Percentiles rank a stretch among this genome's conserved stretches.
Conservation (phyloP, 2,329 filamentous ascomycete genomes). For the Colletotrichum abscissum region DNA sequence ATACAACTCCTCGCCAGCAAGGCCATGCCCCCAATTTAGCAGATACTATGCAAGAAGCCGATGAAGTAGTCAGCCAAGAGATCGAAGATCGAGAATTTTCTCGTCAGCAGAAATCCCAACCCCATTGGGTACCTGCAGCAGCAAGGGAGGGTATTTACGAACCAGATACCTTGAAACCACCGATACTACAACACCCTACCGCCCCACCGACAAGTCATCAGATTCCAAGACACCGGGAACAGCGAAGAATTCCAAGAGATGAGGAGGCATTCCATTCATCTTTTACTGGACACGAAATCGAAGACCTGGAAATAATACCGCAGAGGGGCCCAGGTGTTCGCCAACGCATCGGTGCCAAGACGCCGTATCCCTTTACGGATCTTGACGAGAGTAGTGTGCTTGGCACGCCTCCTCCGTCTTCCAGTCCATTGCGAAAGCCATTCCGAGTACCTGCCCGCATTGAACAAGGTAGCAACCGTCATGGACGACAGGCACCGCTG, state of each 20-base stretch:
- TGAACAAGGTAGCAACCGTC: neutral
- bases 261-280: conserved; percentile 1
- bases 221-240: conserved; percentile 4
- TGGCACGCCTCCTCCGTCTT: conserved; percentile 25
- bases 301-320: neutral
- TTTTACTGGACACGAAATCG: neutral
- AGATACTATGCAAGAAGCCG: neutral
- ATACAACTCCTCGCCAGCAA: neutral
- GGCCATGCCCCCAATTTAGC: neutral
- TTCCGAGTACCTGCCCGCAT: conserved; percentile 4
- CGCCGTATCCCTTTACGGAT: neutral
- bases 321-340: neutral
- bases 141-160: neutral
- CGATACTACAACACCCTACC: neutral
- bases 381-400: neutral
- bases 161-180: neutral
- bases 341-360: neutral
- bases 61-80: neutral
- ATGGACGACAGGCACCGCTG: neutral
- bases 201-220: neutral
- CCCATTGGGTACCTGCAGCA: neutral
- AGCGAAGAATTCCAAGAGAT: conserved; percentile 17
- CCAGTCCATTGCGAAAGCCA: conserved; percentile 15
- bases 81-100: neutral
- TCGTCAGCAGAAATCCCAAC: neutral